Base-by-base conservation (phyloP, 2,329 filamentous ascomycete species). In the Aaosphaeria arxii region DNA sequence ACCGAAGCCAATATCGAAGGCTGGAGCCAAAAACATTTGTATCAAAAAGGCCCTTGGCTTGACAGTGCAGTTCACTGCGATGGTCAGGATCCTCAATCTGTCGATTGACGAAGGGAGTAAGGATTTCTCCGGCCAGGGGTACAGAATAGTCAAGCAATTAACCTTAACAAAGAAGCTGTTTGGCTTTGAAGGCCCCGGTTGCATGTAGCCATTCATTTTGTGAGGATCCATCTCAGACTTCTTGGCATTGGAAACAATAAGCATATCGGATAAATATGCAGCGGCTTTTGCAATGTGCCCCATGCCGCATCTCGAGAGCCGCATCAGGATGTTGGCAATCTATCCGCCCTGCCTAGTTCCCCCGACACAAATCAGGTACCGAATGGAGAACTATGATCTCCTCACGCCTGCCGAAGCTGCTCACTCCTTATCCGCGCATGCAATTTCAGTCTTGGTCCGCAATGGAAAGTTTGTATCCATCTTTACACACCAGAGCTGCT, bases 121-220 rank as follows among this genome's bases (percentile, higher is more conserved):
- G 47, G 48, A 52, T 52, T 41, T 50, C 48, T 52, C 50, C 50
- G 50, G 31, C 42, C 47, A 57, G 55, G 53, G 17, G 45, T 24
- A 40, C 36, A 44, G 30, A 24, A 24, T 24, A 24, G 17, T 24
- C 17, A 24, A 17, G 32, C 41, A 52, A 55, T 48, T 49, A 55
- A 57, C 52, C 44, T 55, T 55, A 50, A 53, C 50, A 42, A 46
- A 44, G 43, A 42, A 48, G 40, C 35, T 42, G 35, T 50, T 47
- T 54, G 45, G 53, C 46, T 47, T 41, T 45, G 31, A 50, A 50
- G 49, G 40, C 49, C 47, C 45, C 47, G 40, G 17, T 24, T 24
- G 17, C 17, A 24, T 24, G 17, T 24, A 24, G 17, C 17, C 17
- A 24, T 24, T 24, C 17, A 24, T 24, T 24, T 24, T 24, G 17